Percentiles rank a stretch among this genome's conserved stretches.
Evolutionary conservation across 257 asterid species (phyloP).

Genomic region (Solanum stenotomum): DNA sequence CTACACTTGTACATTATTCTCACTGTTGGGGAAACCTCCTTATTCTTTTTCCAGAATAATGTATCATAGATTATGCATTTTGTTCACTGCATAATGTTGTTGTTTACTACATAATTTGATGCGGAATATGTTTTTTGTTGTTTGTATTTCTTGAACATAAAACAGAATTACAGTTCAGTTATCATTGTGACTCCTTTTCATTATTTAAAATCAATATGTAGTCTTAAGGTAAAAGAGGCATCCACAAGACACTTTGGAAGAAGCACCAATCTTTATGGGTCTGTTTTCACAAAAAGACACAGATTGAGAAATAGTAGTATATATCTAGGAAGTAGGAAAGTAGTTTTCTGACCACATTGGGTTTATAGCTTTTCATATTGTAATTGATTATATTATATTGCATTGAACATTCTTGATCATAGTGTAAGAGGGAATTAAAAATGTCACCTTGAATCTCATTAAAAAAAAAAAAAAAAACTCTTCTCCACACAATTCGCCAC

Average conservation of each 20-base stretch:
- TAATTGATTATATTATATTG: not conserved
- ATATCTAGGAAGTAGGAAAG: not conserved
- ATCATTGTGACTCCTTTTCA: not conserved
- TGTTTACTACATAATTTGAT: not conserved
- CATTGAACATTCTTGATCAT: not conserved
- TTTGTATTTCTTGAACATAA: not conserved
- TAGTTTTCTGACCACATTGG: not conserved
- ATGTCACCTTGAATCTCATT: not conserved
- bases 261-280: not conserved
- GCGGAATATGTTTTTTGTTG: not conserved
- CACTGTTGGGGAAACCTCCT: not conserved
- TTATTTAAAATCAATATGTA: not conserved
- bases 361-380: not conserved
- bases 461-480: not conserved
- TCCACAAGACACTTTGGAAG: not conserved
- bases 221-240: not conserved
- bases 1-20: not conserved
- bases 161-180: not conserved
- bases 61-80: not conserved
- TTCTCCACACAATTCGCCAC: conserved; percentile 5
- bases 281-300: not conserved
- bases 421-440: not conserved
- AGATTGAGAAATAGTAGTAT: not conserved
- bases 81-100: not conserved
- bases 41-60: not conserved